These are phyloP conservation scores for Leccinum fallax DNA, from an alignment of 1,284 basidiomycete genomes.

Conservation along the genomic window DNA sequence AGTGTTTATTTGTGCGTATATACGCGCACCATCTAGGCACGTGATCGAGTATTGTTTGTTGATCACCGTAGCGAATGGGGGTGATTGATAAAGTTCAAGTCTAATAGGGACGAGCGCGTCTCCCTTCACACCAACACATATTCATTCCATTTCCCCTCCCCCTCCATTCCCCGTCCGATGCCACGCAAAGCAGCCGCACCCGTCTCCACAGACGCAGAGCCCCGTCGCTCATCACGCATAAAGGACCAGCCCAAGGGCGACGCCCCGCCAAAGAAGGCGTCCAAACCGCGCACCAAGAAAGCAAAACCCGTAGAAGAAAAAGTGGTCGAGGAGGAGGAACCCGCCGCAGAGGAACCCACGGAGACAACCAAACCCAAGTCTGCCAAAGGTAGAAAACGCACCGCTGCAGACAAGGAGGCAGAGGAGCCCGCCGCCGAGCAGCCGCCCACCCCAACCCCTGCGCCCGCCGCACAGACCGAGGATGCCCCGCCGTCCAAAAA, in stretches of 20 bases:
- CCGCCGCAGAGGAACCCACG: constrained; percentile 32
- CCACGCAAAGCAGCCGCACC: constrained; percentile 64
- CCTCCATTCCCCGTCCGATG: constrained; percentile 44
- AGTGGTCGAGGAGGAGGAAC: constrained; percentile 39
- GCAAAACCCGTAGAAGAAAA: constrained; percentile 39
- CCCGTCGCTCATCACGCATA: constrained; percentile 73
- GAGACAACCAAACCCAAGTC: constrained; percentile 53
- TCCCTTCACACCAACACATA: constrained; percentile 21
- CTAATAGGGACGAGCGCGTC: constrained; percentile 36
- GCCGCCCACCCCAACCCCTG: constrained; percentile 11
- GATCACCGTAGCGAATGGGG: constrained; percentile 21
- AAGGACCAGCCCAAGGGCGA: constrained; percentile 67
- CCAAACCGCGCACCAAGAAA: constrained; percentile 64
- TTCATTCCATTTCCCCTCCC: background rate
- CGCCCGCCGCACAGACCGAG: constrained; percentile 36
- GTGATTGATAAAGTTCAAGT: constrained; percentile 35
- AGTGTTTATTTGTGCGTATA: constrained; percentile 30
- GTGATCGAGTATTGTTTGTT: constrained; percentile 40
- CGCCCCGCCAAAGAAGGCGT: constrained; percentile 52
- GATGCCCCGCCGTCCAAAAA: constrained; percentile 55
- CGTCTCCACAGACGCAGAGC: constrained; percentile 37
- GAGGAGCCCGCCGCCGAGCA: constrained; percentile 46
- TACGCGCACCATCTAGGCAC: constrained; percentile 30
- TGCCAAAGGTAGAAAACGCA: constrained; percentile 59
- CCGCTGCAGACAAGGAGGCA: constrained; percentile 25